Base-by-base conservation (phyloP, 805 yeast species). In the Kurtzmaniella fragi region DNA sequence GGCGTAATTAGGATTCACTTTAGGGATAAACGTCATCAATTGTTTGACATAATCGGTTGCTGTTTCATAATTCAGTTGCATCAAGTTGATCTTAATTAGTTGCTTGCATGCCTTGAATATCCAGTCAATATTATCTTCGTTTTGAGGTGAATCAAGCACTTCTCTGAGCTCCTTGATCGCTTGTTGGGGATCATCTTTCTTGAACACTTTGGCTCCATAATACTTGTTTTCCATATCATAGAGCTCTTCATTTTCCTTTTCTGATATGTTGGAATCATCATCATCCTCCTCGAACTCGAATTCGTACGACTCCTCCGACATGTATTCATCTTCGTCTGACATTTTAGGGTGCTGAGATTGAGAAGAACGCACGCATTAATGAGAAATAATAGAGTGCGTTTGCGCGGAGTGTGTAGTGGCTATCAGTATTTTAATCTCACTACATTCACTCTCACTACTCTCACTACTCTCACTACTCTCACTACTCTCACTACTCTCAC, bases 71-170 rank as follows among this genome's bases (percentile, higher is more conserved):
- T 57, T 36, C n/a, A 46, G 47, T 16, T 42, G 42, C 17, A 49
- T 46, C 45, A 52, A 64, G 30, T 48, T 37, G 13, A 70, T 48
- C 46, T 71, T 71, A 33, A 70, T 63, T 20, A 62, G 51, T 43
- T 71, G 76, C 44, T 71, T 71, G 38, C 46, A 48, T 4, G 71
- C 52, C 38, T 64, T 67, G 46, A 68, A 69, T 2, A 57, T 42
- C 71, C 71, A 69, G 20, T 54, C 57, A 1, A 39, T 42, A 23
- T 48, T 43, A 35, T 50, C 53, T 17, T 48, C 44, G 11, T 38
- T 48, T 17, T 39, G 14, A 32, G 40, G 41, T 29, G 37, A 23
- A 4, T 38, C 35, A 16, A 49, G 42, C 3, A 57, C 46, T 9
- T 45, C 37, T 2, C 38, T 40, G 16, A 62, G 52, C 28, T 54